Evolutionary conservation across 2,329 filamentous ascomycete species (phyloP).

Genomic region (Apiospora kogelbergensis): DNA sequence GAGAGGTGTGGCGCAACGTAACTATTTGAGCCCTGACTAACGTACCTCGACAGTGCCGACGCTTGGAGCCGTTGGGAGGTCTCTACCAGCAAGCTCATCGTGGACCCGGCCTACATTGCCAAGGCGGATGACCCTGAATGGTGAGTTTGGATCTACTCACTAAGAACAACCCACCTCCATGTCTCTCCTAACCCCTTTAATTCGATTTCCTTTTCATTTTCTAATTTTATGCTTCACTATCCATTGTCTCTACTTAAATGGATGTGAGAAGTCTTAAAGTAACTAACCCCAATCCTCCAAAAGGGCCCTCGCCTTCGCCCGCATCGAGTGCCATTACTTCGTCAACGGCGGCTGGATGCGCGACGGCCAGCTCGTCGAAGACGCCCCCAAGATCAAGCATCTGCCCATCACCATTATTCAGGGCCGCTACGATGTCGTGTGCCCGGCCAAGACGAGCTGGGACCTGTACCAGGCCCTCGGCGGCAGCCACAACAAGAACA

Average conservation of each 20-base stretch:
- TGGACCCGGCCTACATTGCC: constrained; percentile 26
- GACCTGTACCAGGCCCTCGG: constrained; percentile 32
- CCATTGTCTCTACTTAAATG: neutral
- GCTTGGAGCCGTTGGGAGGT: constrained; percentile 29
- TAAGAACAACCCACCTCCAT: neutral
- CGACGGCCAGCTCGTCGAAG: constrained; percentile 35
- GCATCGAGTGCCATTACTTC: constrained; percentile 44
- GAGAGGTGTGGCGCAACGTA: no score
- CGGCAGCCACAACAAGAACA: constrained; percentile 23
- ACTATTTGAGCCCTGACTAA: no score
- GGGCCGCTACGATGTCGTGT: constrained; percentile 46
- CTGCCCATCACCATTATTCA: constrained; percentile 39
- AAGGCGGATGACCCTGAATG: constrained; percentile 27
- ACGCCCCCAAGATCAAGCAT: constrained; percentile 24
- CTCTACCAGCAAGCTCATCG: constrained; percentile 25
- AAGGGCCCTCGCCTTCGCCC: constrained; percentile 34
- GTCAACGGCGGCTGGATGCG: constrained; percentile 39
- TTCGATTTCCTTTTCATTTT: no score
- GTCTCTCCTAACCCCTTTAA: neutral
- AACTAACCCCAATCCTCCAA: neutral
- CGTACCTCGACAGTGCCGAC: constrained; percentile 20
- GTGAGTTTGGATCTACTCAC: constrained; percentile 11
- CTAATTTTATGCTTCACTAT: constrained; percentile 12
- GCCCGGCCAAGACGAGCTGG: constrained; percentile 42
- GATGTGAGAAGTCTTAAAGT: neutral